Evolutionary conservation across 108 stramenopile species (phyloP).

Genomic region (Nitzschia sp.): DNA sequence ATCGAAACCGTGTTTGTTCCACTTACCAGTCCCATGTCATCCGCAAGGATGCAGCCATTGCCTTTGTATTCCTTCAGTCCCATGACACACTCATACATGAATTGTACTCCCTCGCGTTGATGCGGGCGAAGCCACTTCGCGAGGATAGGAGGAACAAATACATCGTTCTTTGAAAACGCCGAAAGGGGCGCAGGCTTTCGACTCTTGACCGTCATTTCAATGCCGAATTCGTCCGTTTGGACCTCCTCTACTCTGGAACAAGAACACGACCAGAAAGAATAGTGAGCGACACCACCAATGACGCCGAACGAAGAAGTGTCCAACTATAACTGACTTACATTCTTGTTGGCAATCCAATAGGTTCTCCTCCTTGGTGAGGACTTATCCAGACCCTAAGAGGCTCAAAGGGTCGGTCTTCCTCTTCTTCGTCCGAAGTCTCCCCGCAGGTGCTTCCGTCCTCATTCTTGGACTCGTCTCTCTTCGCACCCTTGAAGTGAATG

Average conservation of each 20-base stretch:
- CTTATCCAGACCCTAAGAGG: slow-evolving; percentile 79
- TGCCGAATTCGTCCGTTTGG: slow-evolving; percentile 83
- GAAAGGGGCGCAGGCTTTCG: slow-evolving; percentile 50
- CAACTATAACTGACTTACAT: slow-evolving; percentile 64
- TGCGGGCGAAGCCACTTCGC: slow-evolving; percentile 97
- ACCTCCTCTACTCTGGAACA: slow-evolving; percentile 53
- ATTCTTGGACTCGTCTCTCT: not conserved
- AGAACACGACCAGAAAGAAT: slow-evolving; percentile 12
- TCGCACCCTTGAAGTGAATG: slow-evolving; percentile 33
- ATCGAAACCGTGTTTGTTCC: not conserved
- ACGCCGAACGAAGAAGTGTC: too few relatives aligned
- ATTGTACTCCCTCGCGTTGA: slow-evolving; percentile 96
- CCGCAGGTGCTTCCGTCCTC: slow-evolving; percentile 21
- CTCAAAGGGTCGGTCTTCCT: slow-evolving; percentile 72
- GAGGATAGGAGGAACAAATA: slow-evolving; percentile 89
- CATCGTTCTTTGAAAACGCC: slow-evolving; percentile 64
- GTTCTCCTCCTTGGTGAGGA: slow-evolving; percentile 78
- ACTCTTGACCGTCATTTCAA: slow-evolving; percentile 73
- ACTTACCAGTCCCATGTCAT: slow-evolving; percentile 54
- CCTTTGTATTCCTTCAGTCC: slow-evolving; percentile 84
- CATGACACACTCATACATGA: slow-evolving; percentile 98
- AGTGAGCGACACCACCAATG: slow-evolving; percentile 8
- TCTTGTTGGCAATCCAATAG: slow-evolving; percentile 70
- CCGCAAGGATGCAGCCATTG: slow-evolving; percentile 88
- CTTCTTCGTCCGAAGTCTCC: slow-evolving; percentile 49